Conservation (phyloP, 164 flowering plant species). For the Pachysandra terminalis region DNA sequence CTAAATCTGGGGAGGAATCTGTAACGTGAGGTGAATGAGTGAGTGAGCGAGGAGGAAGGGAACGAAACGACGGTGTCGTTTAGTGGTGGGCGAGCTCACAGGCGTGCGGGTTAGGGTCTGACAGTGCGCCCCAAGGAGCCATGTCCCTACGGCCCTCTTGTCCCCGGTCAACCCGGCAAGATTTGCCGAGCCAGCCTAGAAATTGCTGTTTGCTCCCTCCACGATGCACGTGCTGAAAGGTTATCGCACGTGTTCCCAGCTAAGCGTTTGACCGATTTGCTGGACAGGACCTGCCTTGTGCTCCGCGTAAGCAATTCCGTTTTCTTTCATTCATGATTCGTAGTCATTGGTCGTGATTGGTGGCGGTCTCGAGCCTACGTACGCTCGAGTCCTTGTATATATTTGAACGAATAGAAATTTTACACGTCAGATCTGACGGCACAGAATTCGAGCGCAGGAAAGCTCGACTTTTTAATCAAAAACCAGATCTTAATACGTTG, state of each 20-base stretch:
- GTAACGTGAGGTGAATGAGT: neutral
- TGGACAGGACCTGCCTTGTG: too few relatives aligned
- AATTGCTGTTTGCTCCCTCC: conserved; percentile 7
- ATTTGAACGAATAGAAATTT: too few relatives aligned
- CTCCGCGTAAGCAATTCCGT: too few relatives aligned
- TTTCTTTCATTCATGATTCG: too few relatives aligned
- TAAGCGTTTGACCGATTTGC: conserved; percentile 1
- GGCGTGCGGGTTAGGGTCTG: conserved; percentile 17
- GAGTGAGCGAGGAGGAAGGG: neutral
- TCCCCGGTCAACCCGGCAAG: conserved; percentile 65
- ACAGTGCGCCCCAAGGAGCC: conserved; percentile 37
- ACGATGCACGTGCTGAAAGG: conserved; percentile 37
- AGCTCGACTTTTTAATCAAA: too few relatives aligned
- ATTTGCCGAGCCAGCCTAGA: conserved; percentile 31
- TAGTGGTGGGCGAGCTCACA: conserved; percentile 32
- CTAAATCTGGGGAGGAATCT: conserved; percentile 1
- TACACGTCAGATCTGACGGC: too few relatives aligned
- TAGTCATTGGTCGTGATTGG: too few relatives aligned
- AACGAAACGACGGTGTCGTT: conserved; percentile 26
- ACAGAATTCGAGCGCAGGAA: too few relatives aligned
- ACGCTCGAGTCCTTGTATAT: too few relatives aligned
- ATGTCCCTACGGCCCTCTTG: conserved; percentile 33
- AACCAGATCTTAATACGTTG: too few relatives aligned
- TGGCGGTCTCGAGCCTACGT: too few relatives aligned
- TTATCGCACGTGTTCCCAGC: conserved; percentile 51